Percentiles rank a stretch among this genome's conserved stretches.
Evolutionary conservation across 2,329 filamentous ascomycete species (phyloP).

Genomic region (Curvularia lunata): DNA sequence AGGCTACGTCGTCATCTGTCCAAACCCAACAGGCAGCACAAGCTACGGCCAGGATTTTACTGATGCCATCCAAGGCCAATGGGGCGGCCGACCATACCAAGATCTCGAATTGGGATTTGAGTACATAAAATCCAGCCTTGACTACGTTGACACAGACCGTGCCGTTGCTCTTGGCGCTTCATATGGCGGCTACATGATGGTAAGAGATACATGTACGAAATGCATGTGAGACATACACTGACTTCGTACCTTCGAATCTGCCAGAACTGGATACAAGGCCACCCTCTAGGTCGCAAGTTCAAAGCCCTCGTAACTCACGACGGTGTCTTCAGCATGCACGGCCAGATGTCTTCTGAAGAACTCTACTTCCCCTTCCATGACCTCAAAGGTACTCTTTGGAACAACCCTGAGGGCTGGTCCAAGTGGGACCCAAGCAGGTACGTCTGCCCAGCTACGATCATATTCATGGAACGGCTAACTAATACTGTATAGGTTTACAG

Average conservation of each 20-base stretch:
- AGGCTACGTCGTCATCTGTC: constrained; percentile 80
- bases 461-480: neutral
- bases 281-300: constrained; percentile 81
- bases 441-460: neutral
- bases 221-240: too few relatives aligned
- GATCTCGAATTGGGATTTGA: constrained; percentile 82
- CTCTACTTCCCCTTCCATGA: constrained; percentile 60
- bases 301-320: constrained; percentile 89
- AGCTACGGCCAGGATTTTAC: constrained; percentile 80
- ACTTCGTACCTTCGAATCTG: too few relatives aligned
- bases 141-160: constrained; percentile 71
- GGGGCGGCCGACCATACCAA: constrained; percentile 84
- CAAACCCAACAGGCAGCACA: constrained; percentile 83
- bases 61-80: constrained; percentile 78
- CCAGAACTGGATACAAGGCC: constrained; percentile 94
- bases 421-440: constrained; percentile 63
- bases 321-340: constrained; percentile 73
- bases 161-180: constrained; percentile 75
- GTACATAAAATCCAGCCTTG: constrained; percentile 69
- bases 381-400: constrained; percentile 45
- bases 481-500: constrained; percentile 47
- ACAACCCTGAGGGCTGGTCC: constrained; percentile 57
- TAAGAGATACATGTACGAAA: too few relatives aligned
- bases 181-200: constrained; percentile 55
- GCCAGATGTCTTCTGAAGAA: constrained; percentile 59